Evolutionary conservation across 2,329 filamentous ascomycete genomes (phyloP).

Genomic region (Botryotinia convoluta): DNA sequence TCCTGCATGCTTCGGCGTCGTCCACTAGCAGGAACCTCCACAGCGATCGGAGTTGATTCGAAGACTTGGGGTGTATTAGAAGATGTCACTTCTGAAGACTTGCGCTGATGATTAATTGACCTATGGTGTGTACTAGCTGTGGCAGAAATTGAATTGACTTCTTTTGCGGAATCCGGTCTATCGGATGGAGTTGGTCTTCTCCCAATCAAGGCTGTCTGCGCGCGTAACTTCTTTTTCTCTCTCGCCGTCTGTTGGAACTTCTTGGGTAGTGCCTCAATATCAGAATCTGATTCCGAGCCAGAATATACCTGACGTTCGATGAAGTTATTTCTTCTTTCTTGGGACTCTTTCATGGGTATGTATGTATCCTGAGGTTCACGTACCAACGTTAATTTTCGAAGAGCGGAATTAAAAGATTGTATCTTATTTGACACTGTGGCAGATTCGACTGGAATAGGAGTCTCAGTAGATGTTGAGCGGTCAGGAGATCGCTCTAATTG

Average conservation of each 20-base stretch:
- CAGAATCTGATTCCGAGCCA: constrained; percentile 27
- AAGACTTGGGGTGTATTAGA: background rate
- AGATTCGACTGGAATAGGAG: background rate
- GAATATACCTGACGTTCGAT: constrained; percentile 5
- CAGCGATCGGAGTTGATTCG: background rate
- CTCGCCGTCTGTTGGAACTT: background rate
- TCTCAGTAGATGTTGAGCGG: constrained; percentile 21
- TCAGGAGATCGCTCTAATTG: constrained; percentile 25
- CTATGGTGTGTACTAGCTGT: background rate
- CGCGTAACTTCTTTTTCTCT: background rate
- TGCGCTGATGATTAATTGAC: background rate
- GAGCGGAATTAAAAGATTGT: constrained; percentile 27
- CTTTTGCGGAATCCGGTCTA: background rate
- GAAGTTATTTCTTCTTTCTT: constrained; percentile 29
- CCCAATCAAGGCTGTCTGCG: background rate
- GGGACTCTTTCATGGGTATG: constrained; percentile 35
- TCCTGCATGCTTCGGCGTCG: constrained; percentile 31
- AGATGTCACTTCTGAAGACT: background rate
- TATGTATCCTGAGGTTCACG: constrained; percentile 30
- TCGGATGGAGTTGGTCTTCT: background rate
- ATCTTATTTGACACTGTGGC: constrained; percentile 10
- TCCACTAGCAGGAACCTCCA: constrained; percentile 33
- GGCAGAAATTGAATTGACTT: too few species aligned
- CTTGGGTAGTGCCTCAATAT: constrained; percentile 25
- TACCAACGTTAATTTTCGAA: constrained; percentile 8